These are phyloP conservation scores for Euryodendron excelsum DNA, from an alignment of 148 eudicot genomes.

Conservation along the genomic window DNA sequence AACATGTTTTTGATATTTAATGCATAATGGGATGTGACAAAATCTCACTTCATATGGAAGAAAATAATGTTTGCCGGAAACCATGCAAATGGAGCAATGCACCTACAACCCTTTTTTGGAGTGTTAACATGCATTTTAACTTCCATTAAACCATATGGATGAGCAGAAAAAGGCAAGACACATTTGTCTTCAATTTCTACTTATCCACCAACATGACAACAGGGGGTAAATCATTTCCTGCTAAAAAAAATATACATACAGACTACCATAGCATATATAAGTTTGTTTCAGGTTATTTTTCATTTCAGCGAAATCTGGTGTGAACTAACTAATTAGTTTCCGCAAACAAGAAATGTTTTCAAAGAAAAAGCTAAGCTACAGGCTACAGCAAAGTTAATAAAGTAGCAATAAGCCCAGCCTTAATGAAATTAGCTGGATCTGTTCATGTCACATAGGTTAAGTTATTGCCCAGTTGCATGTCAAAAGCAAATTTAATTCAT, in stretches of 20 bases:
- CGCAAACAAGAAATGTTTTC: background rate
- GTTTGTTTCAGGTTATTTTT: background rate
- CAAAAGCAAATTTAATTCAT: background rate
- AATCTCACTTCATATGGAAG: background rate
- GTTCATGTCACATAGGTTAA: background rate
- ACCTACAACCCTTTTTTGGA: background rate
- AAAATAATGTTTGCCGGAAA: background rate
- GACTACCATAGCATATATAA: background rate
- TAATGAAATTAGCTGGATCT: background rate
- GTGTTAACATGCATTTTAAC: background rate
- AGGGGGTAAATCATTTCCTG: background rate
- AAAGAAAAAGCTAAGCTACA: background rate
- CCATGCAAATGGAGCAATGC: background rate
- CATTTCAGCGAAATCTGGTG: background rate
- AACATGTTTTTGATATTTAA: no score
- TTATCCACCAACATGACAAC: no score
- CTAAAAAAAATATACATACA: background rate
- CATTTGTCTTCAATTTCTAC: no score
- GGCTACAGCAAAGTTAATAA: background rate
- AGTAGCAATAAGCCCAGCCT: background rate
- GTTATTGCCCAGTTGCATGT: background rate
- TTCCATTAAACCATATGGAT: background rate
- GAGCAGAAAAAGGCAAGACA: background rate
- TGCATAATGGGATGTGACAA: background rate
- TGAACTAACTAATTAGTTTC: background rate